A percentile compares a stretch with the other conserved stretches of the same genome.
phyloP scores from a whole-genome alignment of 2,329 filamentous ascomycete species.

The Grosmannia penicillata region DNA sequence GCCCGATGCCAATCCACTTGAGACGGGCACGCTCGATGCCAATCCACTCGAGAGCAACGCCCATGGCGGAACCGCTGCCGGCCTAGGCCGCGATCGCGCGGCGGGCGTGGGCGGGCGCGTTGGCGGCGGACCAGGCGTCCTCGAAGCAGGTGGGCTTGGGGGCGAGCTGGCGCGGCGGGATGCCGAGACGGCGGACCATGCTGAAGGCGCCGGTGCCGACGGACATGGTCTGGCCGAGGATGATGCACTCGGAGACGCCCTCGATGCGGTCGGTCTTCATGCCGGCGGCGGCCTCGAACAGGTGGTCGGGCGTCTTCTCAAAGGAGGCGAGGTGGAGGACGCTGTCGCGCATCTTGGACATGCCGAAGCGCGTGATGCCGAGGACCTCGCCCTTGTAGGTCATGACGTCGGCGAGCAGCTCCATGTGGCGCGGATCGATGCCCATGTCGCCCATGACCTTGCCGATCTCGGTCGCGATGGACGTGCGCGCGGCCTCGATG shows the following conservation, averaged over 20 bases:
- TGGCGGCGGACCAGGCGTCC: conserved; percentile 37
- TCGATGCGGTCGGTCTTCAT: conserved; percentile 90
- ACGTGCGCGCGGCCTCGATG: conserved; percentile 82
- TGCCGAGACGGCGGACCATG: conserved; percentile 63
- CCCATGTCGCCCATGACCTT: conserved; percentile 86
- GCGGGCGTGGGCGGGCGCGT: not conserved
- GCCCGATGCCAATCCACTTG: too few relatives aligned
- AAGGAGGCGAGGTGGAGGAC: conserved; percentile 91
- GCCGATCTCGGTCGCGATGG: conserved; percentile 79
- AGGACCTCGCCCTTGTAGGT: conserved; percentile 96
- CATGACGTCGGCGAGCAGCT: conserved; percentile 94
- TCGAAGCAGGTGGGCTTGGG: conserved; percentile 55
- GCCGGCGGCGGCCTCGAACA: conserved; percentile 84
- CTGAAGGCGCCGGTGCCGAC: conserved; percentile 88
- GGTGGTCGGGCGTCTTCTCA: conserved; percentile 94
- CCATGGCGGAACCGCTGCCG: too few relatives aligned
- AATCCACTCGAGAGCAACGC: too few relatives aligned
- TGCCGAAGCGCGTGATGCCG: conserved; percentile 89
- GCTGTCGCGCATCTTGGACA: conserved; percentile 90
- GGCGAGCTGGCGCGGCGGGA: conserved; percentile 43
- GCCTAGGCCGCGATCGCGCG: not conserved
- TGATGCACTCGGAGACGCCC: conserved; percentile 92
- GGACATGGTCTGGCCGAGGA: conserved; percentile 90
- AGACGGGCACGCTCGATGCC: too few relatives aligned
- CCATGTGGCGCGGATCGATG: conserved; percentile 96